These are phyloP conservation scores for Paraconiothyrium sp. DNA, from an alignment of 2,329 filamentous ascomycete species.

Conservation along the genomic window DNA sequence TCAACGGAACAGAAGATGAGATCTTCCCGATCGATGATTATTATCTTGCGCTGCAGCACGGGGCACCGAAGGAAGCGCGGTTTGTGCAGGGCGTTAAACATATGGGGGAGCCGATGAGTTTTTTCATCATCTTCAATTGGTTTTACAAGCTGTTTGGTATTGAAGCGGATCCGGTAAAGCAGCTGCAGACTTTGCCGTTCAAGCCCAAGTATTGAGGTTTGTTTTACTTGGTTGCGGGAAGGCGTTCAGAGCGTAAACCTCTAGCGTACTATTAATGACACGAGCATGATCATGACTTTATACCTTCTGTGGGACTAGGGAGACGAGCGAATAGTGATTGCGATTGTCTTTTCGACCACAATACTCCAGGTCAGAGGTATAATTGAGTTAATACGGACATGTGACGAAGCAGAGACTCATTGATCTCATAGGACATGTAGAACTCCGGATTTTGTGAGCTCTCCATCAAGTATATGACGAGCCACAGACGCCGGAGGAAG, in stretches of 20 bases:
- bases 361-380: neutral
- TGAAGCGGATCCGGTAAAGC: conserved; percentile 52
- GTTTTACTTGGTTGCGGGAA: neutral
- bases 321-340: neutral
- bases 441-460: too few relatives aligned
- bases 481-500: too few relatives aligned
- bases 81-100: conserved; percentile 58
- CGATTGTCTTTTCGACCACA: neutral
- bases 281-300: too few relatives aligned
- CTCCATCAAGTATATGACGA: too few relatives aligned
- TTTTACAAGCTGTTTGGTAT: conserved; percentile 60
- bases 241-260: neutral
- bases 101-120: conserved; percentile 62
- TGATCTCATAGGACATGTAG: too few relatives aligned
- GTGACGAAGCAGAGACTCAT: too few relatives aligned
- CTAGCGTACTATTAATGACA: neutral
- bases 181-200: conserved; percentile 59
- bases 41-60: conserved; percentile 63
- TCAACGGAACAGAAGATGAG: conserved; percentile 68
- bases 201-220: conserved; percentile 53
- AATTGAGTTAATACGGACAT: neutral
- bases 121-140: conserved; percentile 60
- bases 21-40: conserved; percentile 71
- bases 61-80: conserved; percentile 62
- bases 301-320: neutral